These are phyloP conservation scores for Flaveria brownii DNA, from an alignment of 129 eudicot species.

Conservation along the genomic window DNA sequence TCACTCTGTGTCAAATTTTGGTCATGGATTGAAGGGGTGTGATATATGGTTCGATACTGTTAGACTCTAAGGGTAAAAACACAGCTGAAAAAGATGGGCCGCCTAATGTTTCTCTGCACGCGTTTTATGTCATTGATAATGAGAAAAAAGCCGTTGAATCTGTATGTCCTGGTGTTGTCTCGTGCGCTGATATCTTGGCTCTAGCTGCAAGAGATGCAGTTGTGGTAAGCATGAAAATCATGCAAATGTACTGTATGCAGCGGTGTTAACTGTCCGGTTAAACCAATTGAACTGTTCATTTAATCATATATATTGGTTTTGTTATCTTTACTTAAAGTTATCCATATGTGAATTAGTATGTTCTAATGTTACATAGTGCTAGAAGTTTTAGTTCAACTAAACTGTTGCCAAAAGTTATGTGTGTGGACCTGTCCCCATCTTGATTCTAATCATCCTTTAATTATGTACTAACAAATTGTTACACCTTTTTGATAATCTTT, in stretches of 20 bases:
- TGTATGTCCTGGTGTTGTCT: slow-evolving; percentile 71
- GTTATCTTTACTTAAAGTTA: background rate
- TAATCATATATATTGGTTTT: background rate
- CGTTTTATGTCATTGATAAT: slow-evolving; percentile 63
- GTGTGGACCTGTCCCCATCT: background rate
- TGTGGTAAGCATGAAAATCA: slow-evolving; percentile 46
- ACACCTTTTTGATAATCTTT: background rate
- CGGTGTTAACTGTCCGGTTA: background rate
- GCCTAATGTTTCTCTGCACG: slow-evolving; percentile 68
- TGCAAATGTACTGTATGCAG: background rate
- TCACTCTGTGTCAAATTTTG: background rate
- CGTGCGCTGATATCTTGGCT: slow-evolving; percentile 84
- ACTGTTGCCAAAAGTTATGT: background rate
- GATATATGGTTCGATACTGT: slow-evolving; percentile 80
- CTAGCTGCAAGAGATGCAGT: slow-evolving; percentile 80
- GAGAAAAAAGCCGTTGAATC: slow-evolving; percentile 69
- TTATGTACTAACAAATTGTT: background rate
- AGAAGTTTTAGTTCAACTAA: background rate
- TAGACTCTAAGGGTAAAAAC: slow-evolving; percentile 53
- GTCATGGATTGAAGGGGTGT: slow-evolving; percentile 53
- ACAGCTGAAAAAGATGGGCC: slow-evolving; percentile 77
- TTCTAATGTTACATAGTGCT: background rate
- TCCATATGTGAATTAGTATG: background rate
- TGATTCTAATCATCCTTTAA: background rate
- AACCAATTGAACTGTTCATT: background rate